phyloP scores from a whole-genome alignment of 495 filamentous ascomycete species.

The Pyronema omphalodes region DNA sequence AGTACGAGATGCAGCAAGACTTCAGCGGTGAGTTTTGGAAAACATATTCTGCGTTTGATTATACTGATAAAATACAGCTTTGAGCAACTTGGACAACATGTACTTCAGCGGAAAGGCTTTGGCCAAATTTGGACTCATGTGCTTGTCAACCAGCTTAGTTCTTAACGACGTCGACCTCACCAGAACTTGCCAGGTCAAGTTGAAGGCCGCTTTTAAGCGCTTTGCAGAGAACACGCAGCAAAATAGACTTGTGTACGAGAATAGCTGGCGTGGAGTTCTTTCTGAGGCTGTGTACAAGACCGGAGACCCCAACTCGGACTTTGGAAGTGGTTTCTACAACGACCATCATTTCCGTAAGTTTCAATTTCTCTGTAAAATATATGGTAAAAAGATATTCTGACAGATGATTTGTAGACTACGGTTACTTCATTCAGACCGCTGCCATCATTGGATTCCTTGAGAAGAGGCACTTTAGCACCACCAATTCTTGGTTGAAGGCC shows the following conservation, averaged over 20 bases:
- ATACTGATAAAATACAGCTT: neutral
- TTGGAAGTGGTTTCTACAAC: slow-evolving; percentile 46
- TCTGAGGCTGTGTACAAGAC: slow-evolving; percentile 62
- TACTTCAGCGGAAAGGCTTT: slow-evolving; percentile 89
- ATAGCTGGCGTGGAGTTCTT: slow-evolving; percentile 76
- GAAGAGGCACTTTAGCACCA: slow-evolving; percentile 2
- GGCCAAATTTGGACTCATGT: slow-evolving; percentile 64
- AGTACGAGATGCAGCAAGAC: slow-evolving; percentile 51
- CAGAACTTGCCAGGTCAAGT: slow-evolving; percentile 39
- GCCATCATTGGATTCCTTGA: slow-evolving; percentile 73
- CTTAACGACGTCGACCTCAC: slow-evolving; percentile 42
- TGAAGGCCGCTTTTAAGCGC: slow-evolving; percentile 58
- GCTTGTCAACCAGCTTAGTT: slow-evolving; percentile 51
- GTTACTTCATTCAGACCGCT: slow-evolving; percentile 78
- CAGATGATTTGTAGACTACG: slow-evolving; percentile 28
- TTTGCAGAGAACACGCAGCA: slow-evolving; percentile 63
- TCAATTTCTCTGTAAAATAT: neutral
- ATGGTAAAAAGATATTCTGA: neutral
- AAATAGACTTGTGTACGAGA: slow-evolving; percentile 64
- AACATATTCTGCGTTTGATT: neutral
- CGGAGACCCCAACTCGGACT: slow-evolving; percentile 37
- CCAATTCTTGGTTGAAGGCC: neutral
- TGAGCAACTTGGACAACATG: slow-evolving; percentile 40
- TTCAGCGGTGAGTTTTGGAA: slow-evolving; percentile 37
- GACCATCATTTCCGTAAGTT: slow-evolving; percentile 72